A percentile compares a stretch with the other conserved stretches of the same genome.
Evolutionary conservation across 345 rosid genomes (phyloP).

Genomic region (Diplotaxis tenuifolia): DNA sequence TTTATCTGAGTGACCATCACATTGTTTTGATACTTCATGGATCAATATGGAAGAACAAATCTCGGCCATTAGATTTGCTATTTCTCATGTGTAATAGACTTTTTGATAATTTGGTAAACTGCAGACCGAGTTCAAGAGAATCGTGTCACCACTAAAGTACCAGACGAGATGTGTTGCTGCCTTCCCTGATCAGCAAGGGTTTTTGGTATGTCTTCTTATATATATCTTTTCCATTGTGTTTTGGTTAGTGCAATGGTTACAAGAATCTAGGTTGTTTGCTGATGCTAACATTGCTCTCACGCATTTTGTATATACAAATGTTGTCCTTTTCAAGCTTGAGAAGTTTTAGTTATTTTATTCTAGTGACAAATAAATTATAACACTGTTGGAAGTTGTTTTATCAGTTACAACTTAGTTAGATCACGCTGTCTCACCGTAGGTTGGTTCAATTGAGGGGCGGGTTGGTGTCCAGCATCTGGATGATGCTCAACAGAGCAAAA

Average conservation of each 20-base stretch:
- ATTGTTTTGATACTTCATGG: no score
- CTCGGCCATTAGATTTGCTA: not conserved
- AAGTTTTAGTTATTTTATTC: not conserved
- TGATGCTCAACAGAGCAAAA: constrained; percentile 72
- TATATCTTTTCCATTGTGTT: not conserved
- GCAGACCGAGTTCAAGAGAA: constrained; percentile 88
- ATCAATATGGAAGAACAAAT: constrained; percentile 13
- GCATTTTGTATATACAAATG: not conserved
- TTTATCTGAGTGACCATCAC: no score
- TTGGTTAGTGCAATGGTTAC: not conserved
- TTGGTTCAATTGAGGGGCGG: constrained; percentile 98
- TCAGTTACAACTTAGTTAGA: not conserved
- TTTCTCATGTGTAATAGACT: not conserved
- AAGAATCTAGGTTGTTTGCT: constrained; percentile 16
- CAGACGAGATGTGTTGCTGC: constrained; percentile 96
- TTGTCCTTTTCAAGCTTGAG: not conserved
- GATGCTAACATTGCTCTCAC: not conserved
- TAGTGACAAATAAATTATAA: not conserved
- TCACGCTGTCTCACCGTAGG: constrained; percentile 42
- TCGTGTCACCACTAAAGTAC: constrained; percentile 83
- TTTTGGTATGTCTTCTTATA: constrained; percentile 57
- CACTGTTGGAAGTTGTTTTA: not conserved
- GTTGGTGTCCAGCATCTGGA: constrained; percentile 98
- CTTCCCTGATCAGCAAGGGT: constrained; percentile 98
- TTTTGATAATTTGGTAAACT: constrained; percentile 15